Evolutionary conservation across 1,284 basidiomycete species (phyloP), one percentile per base, ranked within the genome.

Genomic region (Cryptococcus deneoformans): DNA sequence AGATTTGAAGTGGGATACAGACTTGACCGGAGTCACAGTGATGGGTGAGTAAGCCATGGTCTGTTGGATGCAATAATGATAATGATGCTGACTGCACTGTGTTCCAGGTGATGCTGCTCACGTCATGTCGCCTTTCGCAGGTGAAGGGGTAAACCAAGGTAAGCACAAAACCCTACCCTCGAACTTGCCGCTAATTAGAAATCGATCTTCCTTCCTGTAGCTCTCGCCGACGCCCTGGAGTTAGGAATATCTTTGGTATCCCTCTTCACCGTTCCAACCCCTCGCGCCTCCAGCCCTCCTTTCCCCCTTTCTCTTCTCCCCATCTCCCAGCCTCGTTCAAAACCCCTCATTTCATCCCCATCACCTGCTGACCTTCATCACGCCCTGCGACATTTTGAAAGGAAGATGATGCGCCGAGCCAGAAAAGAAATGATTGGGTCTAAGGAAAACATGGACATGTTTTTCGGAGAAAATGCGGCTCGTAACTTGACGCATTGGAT

Each of bases 81-180:
- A 35, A 39, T 55, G 6, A 49, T n/a, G 50, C 71, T 71, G 24
- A 55, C 79, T 12, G 53, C 3, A 16, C 6, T 20, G n/a, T 29
- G n/a, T 29, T 46, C 11, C 79, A 14, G 82, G 81, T 2, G 81
- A 82, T 59, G 80, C 81, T 5, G 81, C 81, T 7, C 82, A 83
- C 59, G 63, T 81, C 16, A 82, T 82, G 80, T 73, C 78, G 7
- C 80, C 79, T 5, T 81, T 77, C 57, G 76, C 77, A 0, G 80
- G 81, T 1, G 79, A 79, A 14, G 81, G 82, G 1, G 81, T 79
- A 12, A 82, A 82, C 54, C 69, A 66, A 57, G 66, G 66, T 63
- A 29, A 54, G 56, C 57, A 29, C 5, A 29, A 29, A 29, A 29
- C 29, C 29, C 29, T 29, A 29, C 29, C 46, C 16, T 35, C 36